Conservation (phyloP, 2,329 filamentous ascomycete genomes). For the Cryphonectria japonica region DNA sequence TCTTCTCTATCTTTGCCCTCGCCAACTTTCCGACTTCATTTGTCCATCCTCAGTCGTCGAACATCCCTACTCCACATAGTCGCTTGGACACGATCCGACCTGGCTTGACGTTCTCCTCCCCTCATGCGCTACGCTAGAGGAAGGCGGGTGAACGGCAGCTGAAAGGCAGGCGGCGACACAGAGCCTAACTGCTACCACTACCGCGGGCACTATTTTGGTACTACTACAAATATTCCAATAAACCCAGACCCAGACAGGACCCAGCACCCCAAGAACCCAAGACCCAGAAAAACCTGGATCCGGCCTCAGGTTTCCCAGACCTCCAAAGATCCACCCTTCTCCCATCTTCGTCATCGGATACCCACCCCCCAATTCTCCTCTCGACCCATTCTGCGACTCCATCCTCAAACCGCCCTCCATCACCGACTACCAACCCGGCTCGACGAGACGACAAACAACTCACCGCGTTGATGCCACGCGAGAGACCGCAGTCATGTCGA, state of each 20-base stretch:
- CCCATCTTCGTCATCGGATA: constrained; percentile 7
- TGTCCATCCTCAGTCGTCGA: not conserved
- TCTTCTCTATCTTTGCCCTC: not conserved
- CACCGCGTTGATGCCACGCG: constrained; percentile 4
- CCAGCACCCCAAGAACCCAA: not conserved
- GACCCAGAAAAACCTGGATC: constrained; percentile 1
- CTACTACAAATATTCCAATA: not conserved
- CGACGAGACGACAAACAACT: not conserved
- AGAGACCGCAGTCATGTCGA: constrained; percentile 48
- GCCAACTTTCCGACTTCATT: not conserved
- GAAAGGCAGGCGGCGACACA: not conserved
- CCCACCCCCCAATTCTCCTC: constrained; percentile 1
- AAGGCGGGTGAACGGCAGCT: constrained; percentile 1
- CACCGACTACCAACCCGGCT: not conserved
- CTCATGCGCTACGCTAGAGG: not conserved
- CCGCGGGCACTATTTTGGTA: not conserved
- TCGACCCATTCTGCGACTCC: constrained; percentile 8
- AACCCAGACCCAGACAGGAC: not conserved
- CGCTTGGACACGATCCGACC: not conserved
- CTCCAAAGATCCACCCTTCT: not conserved
- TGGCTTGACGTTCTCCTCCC: not conserved
- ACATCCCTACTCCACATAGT: not conserved
- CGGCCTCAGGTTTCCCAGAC: constrained; percentile 1
- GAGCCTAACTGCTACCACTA: not conserved
- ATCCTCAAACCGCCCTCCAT: not conserved